These are phyloP conservation scores for Escallonia herrerae DNA, from an alignment of 129 eudicot species.

Conservation along the genomic window DNA sequence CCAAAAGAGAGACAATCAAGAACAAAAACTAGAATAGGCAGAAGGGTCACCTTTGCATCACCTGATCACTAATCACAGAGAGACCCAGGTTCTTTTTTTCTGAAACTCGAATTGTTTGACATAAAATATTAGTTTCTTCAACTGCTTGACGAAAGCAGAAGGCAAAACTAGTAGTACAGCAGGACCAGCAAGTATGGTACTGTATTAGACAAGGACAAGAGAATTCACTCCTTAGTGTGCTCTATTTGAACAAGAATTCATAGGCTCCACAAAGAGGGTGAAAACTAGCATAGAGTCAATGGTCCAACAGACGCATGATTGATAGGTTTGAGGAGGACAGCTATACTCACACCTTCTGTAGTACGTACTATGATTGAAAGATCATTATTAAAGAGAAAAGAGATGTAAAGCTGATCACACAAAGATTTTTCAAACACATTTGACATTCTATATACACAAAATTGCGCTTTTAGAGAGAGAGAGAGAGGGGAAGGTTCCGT, in stretches of 20 bases:
- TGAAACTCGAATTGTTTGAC: background rate
- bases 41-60: slow-evolving; percentile 8
- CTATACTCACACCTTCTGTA: slow-evolving; percentile 7
- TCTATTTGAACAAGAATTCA: background rate
- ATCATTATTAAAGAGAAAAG: background rate
- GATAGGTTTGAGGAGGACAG: slow-evolving; percentile 17
- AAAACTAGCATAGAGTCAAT: slow-evolving; percentile 1
- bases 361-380: background rate
- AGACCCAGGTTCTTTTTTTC: background rate
- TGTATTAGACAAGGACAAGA: background rate
- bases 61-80: background rate
- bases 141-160: slow-evolving; percentile 1
- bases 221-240: background rate
- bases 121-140: background rate
- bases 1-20: background rate
- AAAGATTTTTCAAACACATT: background rate
- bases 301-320: background rate
- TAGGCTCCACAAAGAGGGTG: background rate
- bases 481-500: no score
- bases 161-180: background rate
- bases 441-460: no score
- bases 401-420: background rate
- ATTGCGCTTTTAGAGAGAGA: no score
- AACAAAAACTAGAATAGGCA: background rate
- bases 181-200: background rate